Evolutionary conservation across 140 eudicot species (phyloP), one percentile per base, ranked within the genome.

Genomic region (Erigeron philadelphicus): DNA sequence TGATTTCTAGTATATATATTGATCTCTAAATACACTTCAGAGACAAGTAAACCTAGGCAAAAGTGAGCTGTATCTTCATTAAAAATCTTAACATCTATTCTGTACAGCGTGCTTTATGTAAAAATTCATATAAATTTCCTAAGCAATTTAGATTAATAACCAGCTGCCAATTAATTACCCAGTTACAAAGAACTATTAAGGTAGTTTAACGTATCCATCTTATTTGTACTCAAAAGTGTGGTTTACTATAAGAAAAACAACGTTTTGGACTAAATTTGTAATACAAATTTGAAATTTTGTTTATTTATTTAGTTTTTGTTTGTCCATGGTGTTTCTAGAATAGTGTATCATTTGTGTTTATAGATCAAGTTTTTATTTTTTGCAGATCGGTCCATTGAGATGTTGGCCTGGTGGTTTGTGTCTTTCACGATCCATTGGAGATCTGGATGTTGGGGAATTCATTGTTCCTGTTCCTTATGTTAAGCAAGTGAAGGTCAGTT

Each of bases 351-450:
- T 46, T 23, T 11, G 12, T 8, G 17, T 55, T 41, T 8, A 50
- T 47, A 57, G 8, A 47, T 16, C 0, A 41, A 45, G 56, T 68
- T 17, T 15, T 17, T 58, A 54, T 64, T 18, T 73, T 8, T 41
- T 64, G 52, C 79, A 85, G 91, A 80, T 85, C 69, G 90, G 87
- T 71, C 90, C 90, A 48, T 68, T 85, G 72, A 82, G 90, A 77
- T 85, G 90, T 71, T 85, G 90, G 90, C 90, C 90, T 16, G 90
- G 90, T 74, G 90, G 90, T 19, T 80, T 85, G 80, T 85, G 90
- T 78, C 90, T 85, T 70, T 85, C 90, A 35, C 76, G 90, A 67
- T 85, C 90, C 9, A 80, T 85, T 9, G 90, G 90, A 74, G 90
- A 85, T 77, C 67, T 75, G 55, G 90, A 85, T 77, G 90, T 85